phyloP scores from a whole-genome alignment of 2,329 filamentous ascomycete species.

The Helotiales sp. region DNA sequence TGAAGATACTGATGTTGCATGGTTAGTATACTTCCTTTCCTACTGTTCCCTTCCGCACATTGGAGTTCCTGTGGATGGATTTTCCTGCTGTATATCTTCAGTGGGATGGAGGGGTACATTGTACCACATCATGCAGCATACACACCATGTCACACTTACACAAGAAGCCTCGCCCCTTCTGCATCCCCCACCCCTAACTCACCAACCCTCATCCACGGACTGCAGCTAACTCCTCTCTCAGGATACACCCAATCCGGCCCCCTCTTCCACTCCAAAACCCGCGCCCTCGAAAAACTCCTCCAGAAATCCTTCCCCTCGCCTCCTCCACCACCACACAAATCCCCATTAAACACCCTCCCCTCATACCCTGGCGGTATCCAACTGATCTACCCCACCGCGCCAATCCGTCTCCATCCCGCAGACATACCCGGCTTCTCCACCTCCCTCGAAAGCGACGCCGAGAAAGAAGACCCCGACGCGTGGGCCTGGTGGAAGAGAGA shows the following conservation, averaged over 20 bases:
- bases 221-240: slow-evolving; percentile 40
- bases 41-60: neutral
- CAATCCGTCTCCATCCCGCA: slow-evolving; percentile 62
- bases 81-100: too few species aligned
- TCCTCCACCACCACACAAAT: slow-evolving; percentile 51
- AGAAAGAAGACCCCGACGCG: slow-evolving; percentile 63
- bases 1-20: slow-evolving; percentile 80
- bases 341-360: slow-evolving; percentile 44
- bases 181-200: neutral
- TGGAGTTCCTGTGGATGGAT: too few species aligned
- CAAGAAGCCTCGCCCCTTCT: neutral
- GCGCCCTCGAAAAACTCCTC: slow-evolving; percentile 82
- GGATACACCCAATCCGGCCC: slow-evolving; percentile 90
- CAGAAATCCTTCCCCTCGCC: slow-evolving; percentile 70
- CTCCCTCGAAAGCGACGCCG: slow-evolving; percentile 47
- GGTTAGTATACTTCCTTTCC: slow-evolving; percentile 51
- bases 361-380: slow-evolving; percentile 51
- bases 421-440: slow-evolving; percentile 71
- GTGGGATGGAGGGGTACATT: too few species aligned
- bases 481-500: slow-evolving; percentile 84
- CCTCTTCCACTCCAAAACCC: slow-evolving; percentile 86
- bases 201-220: neutral
- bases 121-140: neutral
- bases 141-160: too few species aligned
- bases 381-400: slow-evolving; percentile 72